Evolutionary conservation across 306 rosid species (phyloP).

Genomic region (Mimosa pudica): DNA sequence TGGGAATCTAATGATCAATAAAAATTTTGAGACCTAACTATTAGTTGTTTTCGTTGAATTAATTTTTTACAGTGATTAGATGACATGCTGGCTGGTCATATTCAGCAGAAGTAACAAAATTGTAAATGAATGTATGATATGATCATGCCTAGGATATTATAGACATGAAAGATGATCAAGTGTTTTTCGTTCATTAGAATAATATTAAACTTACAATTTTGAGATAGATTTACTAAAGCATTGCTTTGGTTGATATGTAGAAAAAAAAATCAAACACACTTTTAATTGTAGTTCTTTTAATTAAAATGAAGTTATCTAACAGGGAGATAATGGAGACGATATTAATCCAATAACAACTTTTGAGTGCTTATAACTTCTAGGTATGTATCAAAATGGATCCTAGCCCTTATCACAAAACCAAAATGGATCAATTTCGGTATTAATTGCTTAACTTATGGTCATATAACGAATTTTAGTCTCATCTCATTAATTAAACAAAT

Average conservation of each 20-base stretch:
- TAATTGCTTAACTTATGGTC: neutral
- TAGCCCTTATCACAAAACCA: neutral
- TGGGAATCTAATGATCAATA: neutral
- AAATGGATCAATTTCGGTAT: neutral
- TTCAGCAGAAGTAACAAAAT: neutral
- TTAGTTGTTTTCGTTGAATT: neutral
- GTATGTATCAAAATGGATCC: no score
- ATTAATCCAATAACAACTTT: no score
- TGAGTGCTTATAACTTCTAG: no score
- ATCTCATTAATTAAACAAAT: neutral
- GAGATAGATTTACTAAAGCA: neutral
- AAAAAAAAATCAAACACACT: neutral
- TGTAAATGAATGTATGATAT: neutral
- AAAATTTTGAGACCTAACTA: neutral
- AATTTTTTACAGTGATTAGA: neutral
- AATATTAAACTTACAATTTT: neutral
- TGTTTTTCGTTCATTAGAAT: neutral
- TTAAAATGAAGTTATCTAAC: no score
- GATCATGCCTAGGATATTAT: neutral
- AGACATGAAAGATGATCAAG: neutral
- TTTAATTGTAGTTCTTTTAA: neutral
- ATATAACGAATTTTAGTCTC: neutral
- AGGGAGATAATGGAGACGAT: no score
- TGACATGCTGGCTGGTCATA: neutral
- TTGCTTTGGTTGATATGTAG: neutral